Conservation (phyloP, 2,329 filamentous ascomycete species). For the Talaromyces sp. region DNA sequence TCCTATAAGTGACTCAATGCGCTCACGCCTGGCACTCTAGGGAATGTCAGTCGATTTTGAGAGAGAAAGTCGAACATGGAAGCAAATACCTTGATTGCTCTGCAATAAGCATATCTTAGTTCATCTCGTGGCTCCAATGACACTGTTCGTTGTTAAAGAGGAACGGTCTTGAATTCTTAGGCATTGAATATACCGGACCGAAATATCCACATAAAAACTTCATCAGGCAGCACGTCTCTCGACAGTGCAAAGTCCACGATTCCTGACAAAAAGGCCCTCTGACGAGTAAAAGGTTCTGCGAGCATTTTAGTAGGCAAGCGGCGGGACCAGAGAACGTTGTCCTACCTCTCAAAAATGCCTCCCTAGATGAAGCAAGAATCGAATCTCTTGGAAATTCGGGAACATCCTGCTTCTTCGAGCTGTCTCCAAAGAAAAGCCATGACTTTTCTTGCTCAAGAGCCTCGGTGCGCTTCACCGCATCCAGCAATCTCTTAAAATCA, state of each 20-base stretch:
- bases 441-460: slow-evolving; percentile 51
- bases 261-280: slow-evolving; percentile 61
- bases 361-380: slow-evolving; percentile 31
- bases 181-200: slow-evolving; percentile 29
- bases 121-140: slow-evolving; percentile 55
- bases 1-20: slow-evolving; percentile 38
- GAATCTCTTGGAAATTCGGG: slow-evolving; percentile 36
- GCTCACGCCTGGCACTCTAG: slow-evolving; percentile 29
- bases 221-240: slow-evolving; percentile 55
- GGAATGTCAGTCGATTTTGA: background rate
- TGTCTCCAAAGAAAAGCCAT: slow-evolving; percentile 57
- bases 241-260: slow-evolving; percentile 56
- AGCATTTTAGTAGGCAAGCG: background rate
- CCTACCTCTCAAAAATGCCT: slow-evolving; percentile 34
- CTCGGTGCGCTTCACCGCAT: slow-evolving; percentile 61
- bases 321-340: background rate
- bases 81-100: slow-evolving; percentile 46
- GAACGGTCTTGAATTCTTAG: background rate
- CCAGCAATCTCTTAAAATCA: slow-evolving; percentile 48
- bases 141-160: slow-evolving; percentile 34
- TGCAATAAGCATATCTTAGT: slow-evolving; percentile 60
- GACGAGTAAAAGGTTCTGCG: slow-evolving; percentile 48
- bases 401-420: slow-evolving; percentile 22
- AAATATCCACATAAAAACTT: slow-evolving; percentile 64
- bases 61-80: background rate